Percentiles rank a stretch among this genome's conserved stretches.
Evolutionary conservation across 2,329 filamentous ascomycete genomes (phyloP).

Genomic region (Colletotrichum paranaense): DNA sequence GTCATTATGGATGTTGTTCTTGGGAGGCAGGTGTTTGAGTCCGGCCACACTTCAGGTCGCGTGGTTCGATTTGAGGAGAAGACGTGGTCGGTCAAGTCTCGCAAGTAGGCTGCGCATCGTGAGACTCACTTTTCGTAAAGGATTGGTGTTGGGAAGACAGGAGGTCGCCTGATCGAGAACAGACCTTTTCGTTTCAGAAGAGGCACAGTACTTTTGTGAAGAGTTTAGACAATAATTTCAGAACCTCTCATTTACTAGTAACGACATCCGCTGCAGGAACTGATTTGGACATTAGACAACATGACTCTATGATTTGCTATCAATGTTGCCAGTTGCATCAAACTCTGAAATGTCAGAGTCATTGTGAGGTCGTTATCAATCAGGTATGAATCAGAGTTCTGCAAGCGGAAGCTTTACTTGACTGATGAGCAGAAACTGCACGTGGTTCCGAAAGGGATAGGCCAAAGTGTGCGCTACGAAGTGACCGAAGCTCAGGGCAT

Average conservation of each 20-base stretch:
- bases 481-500: not conserved
- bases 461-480: not conserved
- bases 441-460: not conserved
- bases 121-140: not conserved
- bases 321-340: not conserved
- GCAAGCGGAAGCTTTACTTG: not conserved
- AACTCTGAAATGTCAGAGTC: not conserved
- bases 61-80: not conserved
- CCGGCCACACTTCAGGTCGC: not conserved
- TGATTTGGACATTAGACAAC: not conserved
- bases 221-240: not conserved
- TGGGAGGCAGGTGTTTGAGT: not conserved
- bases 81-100: not conserved
- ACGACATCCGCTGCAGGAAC: not conserved
- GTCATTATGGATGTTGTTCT: constrained; percentile 1
- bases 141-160: not conserved
- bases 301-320: not conserved
- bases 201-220: not conserved
- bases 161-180: not conserved
- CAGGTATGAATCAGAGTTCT: not conserved
- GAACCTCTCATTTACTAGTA: not conserved
- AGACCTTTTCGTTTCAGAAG: not conserved
- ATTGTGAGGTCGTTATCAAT: not conserved
- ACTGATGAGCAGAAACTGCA: not conserved
- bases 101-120: not conserved